These are phyloP conservation scores for Phlyctochytrium bullatum DNA, from an alignment of 192 early-diverging fungal species.

Conservation along the genomic window DNA sequence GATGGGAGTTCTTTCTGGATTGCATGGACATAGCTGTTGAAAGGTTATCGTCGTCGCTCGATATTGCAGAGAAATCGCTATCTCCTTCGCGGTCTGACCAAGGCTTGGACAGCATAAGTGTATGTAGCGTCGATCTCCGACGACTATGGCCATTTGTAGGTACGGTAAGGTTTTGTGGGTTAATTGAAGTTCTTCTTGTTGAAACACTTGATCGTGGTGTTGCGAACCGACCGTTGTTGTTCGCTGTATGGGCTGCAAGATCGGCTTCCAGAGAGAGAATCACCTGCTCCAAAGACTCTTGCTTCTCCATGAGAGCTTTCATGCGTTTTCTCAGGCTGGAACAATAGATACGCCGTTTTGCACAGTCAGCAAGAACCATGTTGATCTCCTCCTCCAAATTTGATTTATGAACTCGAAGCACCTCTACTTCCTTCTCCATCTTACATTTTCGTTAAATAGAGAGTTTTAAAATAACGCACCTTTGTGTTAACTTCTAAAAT, in stretches of 20 bases:
- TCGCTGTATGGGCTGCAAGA: background rate
- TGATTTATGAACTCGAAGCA: background rate
- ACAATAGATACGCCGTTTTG: background rate
- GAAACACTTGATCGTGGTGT: background rate
- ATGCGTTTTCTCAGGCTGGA: background rate
- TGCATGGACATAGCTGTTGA: background rate
- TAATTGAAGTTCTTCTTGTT: background rate
- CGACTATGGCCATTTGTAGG: background rate
- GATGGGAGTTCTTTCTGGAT: background rate
- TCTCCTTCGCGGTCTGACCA: background rate
- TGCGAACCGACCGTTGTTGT: background rate
- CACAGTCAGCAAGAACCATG: background rate
- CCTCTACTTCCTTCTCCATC: background rate
- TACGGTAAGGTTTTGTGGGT: background rate
- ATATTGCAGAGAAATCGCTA: background rate
- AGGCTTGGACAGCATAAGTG: background rate
- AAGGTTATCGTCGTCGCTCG: background rate
- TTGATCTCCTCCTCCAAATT: background rate
- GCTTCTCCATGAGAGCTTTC: background rate
- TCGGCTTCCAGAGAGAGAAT: background rate
- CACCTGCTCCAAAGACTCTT: background rate
- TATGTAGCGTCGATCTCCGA: background rate
- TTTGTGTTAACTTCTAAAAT: background rate
- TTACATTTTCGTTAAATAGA: background rate
- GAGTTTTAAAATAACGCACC: background rate